Conservation (phyloP, 2,329 filamentous ascomycete genomes). For the Arthroderma sp. region DNA sequence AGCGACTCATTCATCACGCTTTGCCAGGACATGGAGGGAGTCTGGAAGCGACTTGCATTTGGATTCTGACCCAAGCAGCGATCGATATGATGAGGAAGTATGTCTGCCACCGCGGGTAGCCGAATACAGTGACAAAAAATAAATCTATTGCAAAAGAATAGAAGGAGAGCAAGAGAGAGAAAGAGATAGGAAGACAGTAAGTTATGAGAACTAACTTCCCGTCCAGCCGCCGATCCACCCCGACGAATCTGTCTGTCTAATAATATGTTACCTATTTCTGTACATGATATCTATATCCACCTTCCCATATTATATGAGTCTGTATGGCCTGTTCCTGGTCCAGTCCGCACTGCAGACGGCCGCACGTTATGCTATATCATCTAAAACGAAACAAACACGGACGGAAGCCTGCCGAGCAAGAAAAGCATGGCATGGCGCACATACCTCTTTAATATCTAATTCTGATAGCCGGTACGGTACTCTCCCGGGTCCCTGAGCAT, state of each 20-base stretch:
- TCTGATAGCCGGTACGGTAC: not conserved
- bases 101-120: not conserved
- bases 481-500: not conserved
- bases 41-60: slow-evolving; percentile 32
- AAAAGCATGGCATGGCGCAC: not conserved
- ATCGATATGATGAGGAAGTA: not conserved
- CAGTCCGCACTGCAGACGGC: not conserved
- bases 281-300: not conserved
- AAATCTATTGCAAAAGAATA: not conserved
- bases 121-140: not conserved
- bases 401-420: slow-evolving; percentile 2
- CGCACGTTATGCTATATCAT: not conserved
- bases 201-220: not conserved
- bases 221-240: not conserved
- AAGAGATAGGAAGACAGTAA: not conserved
- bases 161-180: not conserved
- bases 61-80: slow-evolving; percentile 16
- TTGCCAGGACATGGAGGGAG: slow-evolving; percentile 30
- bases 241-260: not conserved
- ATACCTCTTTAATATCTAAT: not conserved
- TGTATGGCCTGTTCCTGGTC: not conserved
- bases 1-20: slow-evolving; percentile 31
- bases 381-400: not conserved
- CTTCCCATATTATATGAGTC: not conserved
- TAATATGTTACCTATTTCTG: not conserved